Conservation (phyloP, 2,329 filamentous ascomycete genomes). For the Cercospora sesami region DNA sequence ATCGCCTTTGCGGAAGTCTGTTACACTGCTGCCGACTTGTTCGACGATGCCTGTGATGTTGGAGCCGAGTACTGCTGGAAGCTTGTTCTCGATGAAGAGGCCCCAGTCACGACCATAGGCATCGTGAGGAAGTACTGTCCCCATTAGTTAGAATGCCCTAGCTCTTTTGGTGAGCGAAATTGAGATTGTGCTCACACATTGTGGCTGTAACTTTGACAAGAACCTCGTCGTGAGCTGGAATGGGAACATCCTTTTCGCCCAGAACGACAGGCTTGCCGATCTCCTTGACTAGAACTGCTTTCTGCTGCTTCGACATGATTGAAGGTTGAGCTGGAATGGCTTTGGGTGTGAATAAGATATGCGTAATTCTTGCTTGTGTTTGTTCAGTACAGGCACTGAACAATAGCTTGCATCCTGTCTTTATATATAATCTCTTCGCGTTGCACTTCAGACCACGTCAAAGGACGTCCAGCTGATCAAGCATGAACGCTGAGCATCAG, state of each 20-base stretch:
- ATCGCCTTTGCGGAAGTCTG: constrained; percentile 1
- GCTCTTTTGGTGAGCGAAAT: background rate
- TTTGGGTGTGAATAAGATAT: background rate
- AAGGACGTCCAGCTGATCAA: background rate
- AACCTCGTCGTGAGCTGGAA: constrained; percentile 12
- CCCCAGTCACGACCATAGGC: constrained; percentile 20
- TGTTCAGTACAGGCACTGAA: background rate
- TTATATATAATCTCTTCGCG: background rate
- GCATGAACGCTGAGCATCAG: background rate
- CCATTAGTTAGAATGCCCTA: background rate
- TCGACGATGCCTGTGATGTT: constrained; percentile 15
- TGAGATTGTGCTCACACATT: constrained; percentile 8
- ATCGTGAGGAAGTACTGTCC: constrained; percentile 18
- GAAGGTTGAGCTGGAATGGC: background rate
- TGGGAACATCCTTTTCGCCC: constrained; percentile 4
- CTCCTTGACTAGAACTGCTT: constrained; percentile 11
- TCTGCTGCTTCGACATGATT: constrained; percentile 6
- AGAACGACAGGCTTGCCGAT: constrained; percentile 14
- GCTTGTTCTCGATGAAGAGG: constrained; percentile 12
- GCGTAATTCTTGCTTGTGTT: background rate
- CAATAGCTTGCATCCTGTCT: background rate
- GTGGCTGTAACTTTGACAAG: constrained; percentile 15
- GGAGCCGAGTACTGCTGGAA: constrained; percentile 12
- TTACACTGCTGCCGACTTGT: background rate
- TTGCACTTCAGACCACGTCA: background rate